Base-by-base conservation (phyloP, 129 eudicot genomes). In the Solidago caesia region DNA sequence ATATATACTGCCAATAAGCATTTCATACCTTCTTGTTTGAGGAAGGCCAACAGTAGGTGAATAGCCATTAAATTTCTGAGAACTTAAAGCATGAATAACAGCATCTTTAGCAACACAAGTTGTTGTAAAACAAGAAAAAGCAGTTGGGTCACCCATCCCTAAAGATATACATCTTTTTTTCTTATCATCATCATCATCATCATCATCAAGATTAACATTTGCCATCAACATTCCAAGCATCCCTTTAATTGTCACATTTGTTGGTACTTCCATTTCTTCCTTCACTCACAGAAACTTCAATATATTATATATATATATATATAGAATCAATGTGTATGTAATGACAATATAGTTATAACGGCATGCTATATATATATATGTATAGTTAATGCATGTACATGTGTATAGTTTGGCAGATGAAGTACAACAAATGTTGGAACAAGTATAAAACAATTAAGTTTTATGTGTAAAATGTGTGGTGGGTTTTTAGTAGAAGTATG, bases 141-240 rank as follows among this genome's bases (percentile, higher is more conserved):
- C 88, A 33, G 98, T 94, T 1, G 98, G 98, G 83, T 94, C 99
- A n/a, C 99, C 99, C 86, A 94, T 90, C 4, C 99, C 99, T 64
- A 94, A 68, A 6, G 97, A 91, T 75, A 94, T 94, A 15, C 77
- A 61, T 27, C 39, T 67, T 70, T 49, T 84, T 12, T 70, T 74
- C 8, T 39, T 63, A 27, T 70, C 46, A 43, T 62, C 66, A 58
- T 83, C 86, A 52, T n/a, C 63, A 27, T 70, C 46, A 43, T 62
- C 66, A 58, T 83, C 86, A 52, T n/a, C 61, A 55, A 21, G 21
- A 21, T 33, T 33, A 1, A 82, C 49, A 75, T 77, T 84, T 2
- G 86, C 89, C 85, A 84, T 82, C 71, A 94, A 66, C 83, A 88
- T 26, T 10, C 85, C 88, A 7, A 94, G 84, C 49, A 91, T 91